Percentiles rank a stretch among this genome's conserved stretches.
These are phyloP conservation scores for Silene coronaria DNA, from an alignment of 179 eudicot species.

Conservation along the genomic window DNA sequence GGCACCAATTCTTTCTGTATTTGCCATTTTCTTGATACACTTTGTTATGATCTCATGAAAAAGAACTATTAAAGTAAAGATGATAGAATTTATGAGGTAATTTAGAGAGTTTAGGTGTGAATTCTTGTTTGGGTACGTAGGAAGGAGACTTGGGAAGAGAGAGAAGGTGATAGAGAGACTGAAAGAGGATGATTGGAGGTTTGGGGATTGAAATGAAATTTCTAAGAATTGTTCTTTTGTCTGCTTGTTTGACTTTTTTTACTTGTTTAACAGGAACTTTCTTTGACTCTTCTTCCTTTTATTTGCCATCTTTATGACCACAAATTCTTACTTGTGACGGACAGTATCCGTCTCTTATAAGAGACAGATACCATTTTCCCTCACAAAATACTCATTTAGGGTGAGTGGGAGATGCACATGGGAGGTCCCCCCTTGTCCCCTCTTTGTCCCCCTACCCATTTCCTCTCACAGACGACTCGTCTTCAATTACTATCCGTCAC, in stretches of 20 bases:
- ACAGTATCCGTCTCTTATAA: too few species aligned
- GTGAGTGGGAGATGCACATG: too few species aligned
- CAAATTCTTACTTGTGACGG: too few species aligned
- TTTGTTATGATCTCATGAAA: too few species aligned
- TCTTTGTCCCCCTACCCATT: too few species aligned
- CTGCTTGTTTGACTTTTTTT: not conserved
- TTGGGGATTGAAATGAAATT: slow-evolving; percentile 17
- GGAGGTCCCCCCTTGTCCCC: too few species aligned
- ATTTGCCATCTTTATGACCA: not conserved
- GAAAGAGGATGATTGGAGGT: slow-evolving; percentile 11
- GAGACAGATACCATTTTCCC: too few species aligned
- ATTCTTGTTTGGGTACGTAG: not conserved
- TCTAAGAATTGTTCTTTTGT: slow-evolving; percentile 4
- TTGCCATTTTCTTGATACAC: not conserved
- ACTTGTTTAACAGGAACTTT: not conserved
- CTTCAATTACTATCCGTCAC: too few species aligned
- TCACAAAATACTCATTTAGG: too few species aligned
- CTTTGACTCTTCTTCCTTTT: not conserved
- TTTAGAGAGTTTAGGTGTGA: slow-evolving; percentile 11
- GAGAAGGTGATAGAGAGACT: not conserved
- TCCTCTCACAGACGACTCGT: too few species aligned
- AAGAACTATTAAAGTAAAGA: too few species aligned
- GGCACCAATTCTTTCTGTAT: slow-evolving; percentile 9
- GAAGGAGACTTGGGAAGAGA: not conserved
- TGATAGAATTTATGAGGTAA: not conserved